These are phyloP conservation scores for Solanum rostratum DNA, from an alignment of 257 asterid genomes.

Conservation along the genomic window DNA sequence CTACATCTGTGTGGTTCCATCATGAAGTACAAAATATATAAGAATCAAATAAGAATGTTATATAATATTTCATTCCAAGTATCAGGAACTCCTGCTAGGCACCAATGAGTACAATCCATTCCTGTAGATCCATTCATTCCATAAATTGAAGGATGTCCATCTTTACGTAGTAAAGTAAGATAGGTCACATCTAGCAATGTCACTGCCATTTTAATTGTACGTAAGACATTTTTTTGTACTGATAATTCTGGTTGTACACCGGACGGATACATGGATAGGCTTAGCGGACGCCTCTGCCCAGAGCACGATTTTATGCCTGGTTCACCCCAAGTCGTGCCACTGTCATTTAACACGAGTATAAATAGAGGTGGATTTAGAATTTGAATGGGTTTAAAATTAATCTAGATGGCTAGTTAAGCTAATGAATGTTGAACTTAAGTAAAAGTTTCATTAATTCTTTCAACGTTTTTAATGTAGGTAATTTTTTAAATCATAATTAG, in stretches of 20 bases:
- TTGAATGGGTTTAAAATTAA: background rate
- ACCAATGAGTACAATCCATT: constrained; percentile 93
- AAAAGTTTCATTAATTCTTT: too few relatives aligned
- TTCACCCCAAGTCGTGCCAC: constrained; percentile 71
- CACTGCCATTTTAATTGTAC: constrained; percentile 38
- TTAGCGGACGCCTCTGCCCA: constrained; percentile 34
- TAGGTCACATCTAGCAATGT: constrained; percentile 52
- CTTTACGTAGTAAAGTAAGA: constrained; percentile 70
- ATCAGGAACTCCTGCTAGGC: constrained; percentile 86
- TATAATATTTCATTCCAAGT: constrained; percentile 73
- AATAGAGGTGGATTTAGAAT: background rate
- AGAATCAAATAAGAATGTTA: constrained; percentile 27
- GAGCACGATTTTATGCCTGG: constrained; percentile 43
- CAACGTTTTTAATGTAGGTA: too few relatives aligned
- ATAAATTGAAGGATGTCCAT: constrained; percentile 78
- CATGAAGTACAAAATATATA: background rate
- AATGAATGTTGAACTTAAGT: too few relatives aligned
- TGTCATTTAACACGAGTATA: background rate
- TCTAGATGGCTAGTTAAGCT: background rate
- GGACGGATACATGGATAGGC: constrained; percentile 59
- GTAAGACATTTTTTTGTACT: constrained; percentile 46
- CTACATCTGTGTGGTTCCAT: background rate
- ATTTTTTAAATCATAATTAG: too few relatives aligned
- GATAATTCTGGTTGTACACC: constrained; percentile 49
- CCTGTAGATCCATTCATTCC: constrained; percentile 34